Percentiles rank a stretch among this genome's conserved stretches.
These are phyloP conservation scores for Chenopodium suecicum DNA, from an alignment of 148 eudicot species.

Conservation along the genomic window DNA sequence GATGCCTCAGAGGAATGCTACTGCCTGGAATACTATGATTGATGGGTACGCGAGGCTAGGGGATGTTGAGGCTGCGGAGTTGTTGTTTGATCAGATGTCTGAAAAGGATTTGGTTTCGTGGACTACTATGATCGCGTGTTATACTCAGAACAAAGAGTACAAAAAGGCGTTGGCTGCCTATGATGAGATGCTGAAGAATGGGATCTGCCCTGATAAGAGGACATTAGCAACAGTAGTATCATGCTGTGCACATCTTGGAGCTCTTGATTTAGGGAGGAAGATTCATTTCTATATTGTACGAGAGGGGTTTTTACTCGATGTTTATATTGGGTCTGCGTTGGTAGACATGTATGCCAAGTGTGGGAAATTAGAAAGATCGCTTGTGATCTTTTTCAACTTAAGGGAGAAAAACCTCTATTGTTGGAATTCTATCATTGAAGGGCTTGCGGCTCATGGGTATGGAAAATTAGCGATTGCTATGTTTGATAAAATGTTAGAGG, in stretches of 20 bases:
- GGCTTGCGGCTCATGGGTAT: constrained; percentile 43
- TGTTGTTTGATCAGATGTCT: constrained; percentile 49
- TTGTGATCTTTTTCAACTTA: constrained; percentile 38
- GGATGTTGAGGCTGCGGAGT: constrained; percentile 47
- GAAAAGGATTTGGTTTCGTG: constrained; percentile 65
- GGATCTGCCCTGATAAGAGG: constrained; percentile 58
- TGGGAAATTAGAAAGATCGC: constrained; percentile 37
- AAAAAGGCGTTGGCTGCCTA: constrained; percentile 52
- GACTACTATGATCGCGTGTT: constrained; percentile 78
- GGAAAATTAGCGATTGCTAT: constrained; percentile 40
- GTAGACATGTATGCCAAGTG: constrained; percentile 56
- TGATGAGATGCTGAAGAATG: constrained; percentile 53
- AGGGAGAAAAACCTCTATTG: constrained; percentile 38
- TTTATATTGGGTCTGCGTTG: constrained; percentile 40
- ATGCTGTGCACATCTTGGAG: constrained; percentile 50
- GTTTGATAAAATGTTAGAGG: constrained; percentile 33
- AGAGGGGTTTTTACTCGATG: constrained; percentile 32
- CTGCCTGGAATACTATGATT: constrained; percentile 74
- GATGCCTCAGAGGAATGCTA: constrained; percentile 60
- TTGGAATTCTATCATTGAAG: constrained; percentile 47
- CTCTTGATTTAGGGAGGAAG: constrained; percentile 37
- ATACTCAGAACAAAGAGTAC: constrained; percentile 52
- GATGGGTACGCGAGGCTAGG: constrained; percentile 66
- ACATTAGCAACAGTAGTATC: constrained; percentile 54
- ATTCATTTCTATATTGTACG: constrained; percentile 25